phyloP scores from a whole-genome alignment of 2,329 filamentous ascomycete genomes.

The Trichophyton verrucosum region DNA sequence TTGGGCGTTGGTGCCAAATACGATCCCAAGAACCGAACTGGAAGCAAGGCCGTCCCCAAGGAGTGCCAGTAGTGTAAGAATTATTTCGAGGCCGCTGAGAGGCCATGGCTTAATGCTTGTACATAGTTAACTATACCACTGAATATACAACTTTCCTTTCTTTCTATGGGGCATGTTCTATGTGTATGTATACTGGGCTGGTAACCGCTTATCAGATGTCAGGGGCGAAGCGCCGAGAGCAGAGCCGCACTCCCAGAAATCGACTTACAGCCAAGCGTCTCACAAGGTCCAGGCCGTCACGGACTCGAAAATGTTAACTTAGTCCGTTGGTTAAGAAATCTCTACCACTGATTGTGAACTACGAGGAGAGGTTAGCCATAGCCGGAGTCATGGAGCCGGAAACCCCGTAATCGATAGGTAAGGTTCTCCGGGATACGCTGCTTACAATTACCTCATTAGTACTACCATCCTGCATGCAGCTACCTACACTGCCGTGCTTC shows the following conservation, averaged over 20 bases:
- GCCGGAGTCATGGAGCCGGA: too few species aligned
- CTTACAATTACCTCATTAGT: neutral
- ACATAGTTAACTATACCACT: neutral
- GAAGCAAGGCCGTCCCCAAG: neutral
- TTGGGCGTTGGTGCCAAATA: conserved; percentile 4
- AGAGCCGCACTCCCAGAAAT: too few species aligned
- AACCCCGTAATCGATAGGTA: too few species aligned
- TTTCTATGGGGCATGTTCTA: neutral
- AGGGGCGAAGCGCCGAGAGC: too few species aligned
- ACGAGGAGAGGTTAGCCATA: too few species aligned
- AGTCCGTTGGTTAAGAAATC: too few species aligned
- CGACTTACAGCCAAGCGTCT: too few species aligned
- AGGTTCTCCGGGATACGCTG: neutral
- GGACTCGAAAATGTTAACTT: too few species aligned
- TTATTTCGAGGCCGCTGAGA: neutral
- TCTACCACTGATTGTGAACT: too few species aligned
- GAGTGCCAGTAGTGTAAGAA: neutral
- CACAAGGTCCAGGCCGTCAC: too few species aligned
- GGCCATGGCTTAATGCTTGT: neutral
- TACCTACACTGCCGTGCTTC: neutral
- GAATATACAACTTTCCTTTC: neutral
- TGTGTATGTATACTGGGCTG: too few species aligned
- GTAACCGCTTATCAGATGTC: too few species aligned
- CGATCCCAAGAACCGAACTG: neutral
- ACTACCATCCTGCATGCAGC: neutral